A percentile compares a stretch with the other conserved stretches of the same genome.
Evolutionary conservation across 1,284 basidiomycete species (phyloP).

Genomic region (Melanopsichium pennsylvanicum): DNA sequence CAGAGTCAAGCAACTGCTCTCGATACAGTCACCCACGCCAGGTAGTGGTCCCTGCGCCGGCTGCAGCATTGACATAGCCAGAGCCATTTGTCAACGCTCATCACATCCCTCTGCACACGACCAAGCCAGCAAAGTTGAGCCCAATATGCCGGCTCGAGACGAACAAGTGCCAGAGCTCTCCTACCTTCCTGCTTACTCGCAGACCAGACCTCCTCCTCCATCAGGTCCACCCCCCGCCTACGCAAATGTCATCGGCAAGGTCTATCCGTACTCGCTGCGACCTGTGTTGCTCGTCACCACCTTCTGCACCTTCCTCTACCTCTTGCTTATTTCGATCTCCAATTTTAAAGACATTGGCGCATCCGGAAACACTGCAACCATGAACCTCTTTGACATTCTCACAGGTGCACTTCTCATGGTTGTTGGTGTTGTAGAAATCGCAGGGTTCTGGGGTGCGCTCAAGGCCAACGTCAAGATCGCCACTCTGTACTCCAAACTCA

Average conservation of each 20-base stretch:
- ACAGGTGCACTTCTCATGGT: slow-evolving; percentile 37
- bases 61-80: too few relatives aligned
- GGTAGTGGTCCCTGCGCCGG: too few relatives aligned
- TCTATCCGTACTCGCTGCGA: slow-evolving; percentile 54
- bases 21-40: too few relatives aligned
- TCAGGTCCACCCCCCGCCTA: slow-evolving; percentile 50
- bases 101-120: too few relatives aligned
- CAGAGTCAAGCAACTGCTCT: too few relatives aligned
- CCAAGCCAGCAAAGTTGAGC: too few relatives aligned
- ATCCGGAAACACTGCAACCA: slow-evolving; percentile 32
- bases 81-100: too few relatives aligned
- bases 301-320: slow-evolving; percentile 53
- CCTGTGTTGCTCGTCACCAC: slow-evolving; percentile 53
- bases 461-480: slow-evolving; percentile 38
- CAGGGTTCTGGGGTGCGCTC: slow-evolving; percentile 47
- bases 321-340: slow-evolving; percentile 38
- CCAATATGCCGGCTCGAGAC: slow-evolving; percentile 21
- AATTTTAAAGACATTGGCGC: slow-evolving; percentile 36
- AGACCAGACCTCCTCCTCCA: slow-evolving; percentile 40
- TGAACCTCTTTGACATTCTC: slow-evolving; percentile 49
- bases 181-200: slow-evolving; percentile 40
- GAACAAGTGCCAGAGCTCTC: slow-evolving; percentile 33
- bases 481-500: slow-evolving; percentile 31
- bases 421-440: slow-evolving; percentile 43
- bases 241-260: slow-evolving; percentile 37